These are phyloP conservation scores for Alternaria sp. DNA, from an alignment of 2,329 filamentous ascomycete genomes.

Conservation along the genomic window DNA sequence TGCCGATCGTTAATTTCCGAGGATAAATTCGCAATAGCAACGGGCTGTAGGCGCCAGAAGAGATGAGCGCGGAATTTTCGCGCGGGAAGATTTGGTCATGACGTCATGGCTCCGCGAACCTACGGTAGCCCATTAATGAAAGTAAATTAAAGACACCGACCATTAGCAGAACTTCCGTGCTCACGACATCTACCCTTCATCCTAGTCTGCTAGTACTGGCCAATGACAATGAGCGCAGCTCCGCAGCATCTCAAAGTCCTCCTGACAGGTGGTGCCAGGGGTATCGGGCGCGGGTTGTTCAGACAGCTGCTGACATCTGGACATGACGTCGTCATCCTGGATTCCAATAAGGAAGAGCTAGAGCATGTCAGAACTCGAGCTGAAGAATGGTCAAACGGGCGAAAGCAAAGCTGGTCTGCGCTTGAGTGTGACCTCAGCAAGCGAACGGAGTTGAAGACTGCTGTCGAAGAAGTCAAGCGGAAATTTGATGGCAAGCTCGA, in stretches of 20 bases:
- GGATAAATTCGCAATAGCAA: not conserved
- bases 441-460: constrained; percentile 43
- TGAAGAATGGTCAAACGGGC: constrained; percentile 29
- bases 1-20: not conserved
- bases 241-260: constrained; percentile 36
- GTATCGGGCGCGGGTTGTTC: constrained; percentile 55
- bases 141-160: not conserved
- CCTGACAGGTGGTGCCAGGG: constrained; percentile 53
- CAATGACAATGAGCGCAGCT: constrained; percentile 1
- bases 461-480: constrained; percentile 44
- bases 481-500: constrained; percentile 45
- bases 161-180: not conserved
- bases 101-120: not conserved
- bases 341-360: constrained; percentile 52
- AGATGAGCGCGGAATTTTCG: not conserved
- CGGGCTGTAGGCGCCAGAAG: not conserved
- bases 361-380: constrained; percentile 42
- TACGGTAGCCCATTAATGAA: no score
- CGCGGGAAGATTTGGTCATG: not conserved
- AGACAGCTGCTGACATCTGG: constrained; percentile 51
- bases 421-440: constrained; percentile 51
- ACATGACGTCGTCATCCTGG: constrained; percentile 55
- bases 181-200: not conserved
- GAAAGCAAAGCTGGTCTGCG: constrained; percentile 23
- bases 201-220: not conserved